phyloP scores from a whole-genome alignment of 1,139 yeast species.

The Kurtzmaniella quercitrusa region DNA sequence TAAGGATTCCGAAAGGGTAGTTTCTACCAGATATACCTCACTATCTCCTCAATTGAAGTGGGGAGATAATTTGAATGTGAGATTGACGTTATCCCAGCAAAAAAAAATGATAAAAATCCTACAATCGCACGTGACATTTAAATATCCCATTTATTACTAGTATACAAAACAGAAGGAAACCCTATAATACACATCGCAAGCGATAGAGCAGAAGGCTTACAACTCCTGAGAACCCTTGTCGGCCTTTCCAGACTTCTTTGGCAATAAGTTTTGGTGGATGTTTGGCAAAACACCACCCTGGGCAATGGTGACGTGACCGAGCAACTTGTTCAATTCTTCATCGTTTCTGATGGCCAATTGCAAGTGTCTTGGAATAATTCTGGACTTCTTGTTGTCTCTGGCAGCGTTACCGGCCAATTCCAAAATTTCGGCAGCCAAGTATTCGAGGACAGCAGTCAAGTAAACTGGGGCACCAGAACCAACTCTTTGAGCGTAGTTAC shows the following conservation, averaged over 20 bases:
- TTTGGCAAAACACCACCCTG: constrained; percentile 99
- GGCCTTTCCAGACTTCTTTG: constrained; percentile 81
- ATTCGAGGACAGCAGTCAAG: constrained; percentile 93
- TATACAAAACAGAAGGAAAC: not conserved
- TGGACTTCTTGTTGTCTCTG: constrained; percentile 95
- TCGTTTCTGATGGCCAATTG: constrained; percentile 98
- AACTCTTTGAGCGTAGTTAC: constrained; percentile 98
- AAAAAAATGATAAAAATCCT: not conserved
- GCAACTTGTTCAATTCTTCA: constrained; percentile 88
- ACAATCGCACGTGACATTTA: not conserved
- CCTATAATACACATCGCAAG: constrained; percentile 1
- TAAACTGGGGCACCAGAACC: constrained; percentile 99
- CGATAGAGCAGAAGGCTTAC: constrained; percentile 28
- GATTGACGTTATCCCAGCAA: not conserved
- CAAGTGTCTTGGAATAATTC: constrained; percentile 98
- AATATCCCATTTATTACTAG: not conserved
- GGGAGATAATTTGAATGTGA: not conserved
- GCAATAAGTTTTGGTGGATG: constrained; percentile 91
- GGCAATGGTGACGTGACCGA: constrained; percentile 64
- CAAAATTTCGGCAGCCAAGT: constrained; percentile 93
- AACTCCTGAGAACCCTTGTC: constrained; percentile 80
- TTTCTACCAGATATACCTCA: not conserved
- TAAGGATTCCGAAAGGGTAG: not conserved
- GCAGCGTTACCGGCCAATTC: constrained; percentile 99
- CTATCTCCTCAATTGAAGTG: not conserved